These are phyloP conservation scores for Syzygium aromaticum DNA, from an alignment of 345 rosid genomes.

Conservation along the genomic window DNA sequence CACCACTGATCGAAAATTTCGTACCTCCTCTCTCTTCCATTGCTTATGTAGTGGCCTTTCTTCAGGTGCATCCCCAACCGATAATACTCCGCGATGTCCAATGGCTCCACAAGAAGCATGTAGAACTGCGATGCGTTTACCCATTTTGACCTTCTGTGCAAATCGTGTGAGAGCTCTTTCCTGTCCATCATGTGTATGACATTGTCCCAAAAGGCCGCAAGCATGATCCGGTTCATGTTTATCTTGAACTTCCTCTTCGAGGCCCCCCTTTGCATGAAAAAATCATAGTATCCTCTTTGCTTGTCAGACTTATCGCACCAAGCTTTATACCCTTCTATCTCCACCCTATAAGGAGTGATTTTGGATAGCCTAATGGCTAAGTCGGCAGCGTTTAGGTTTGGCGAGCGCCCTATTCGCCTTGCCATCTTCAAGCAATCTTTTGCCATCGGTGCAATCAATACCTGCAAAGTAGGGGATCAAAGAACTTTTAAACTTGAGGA, in stretches of 20 bases:
- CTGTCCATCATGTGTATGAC: conserved; percentile 50
- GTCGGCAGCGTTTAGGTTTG: conserved; percentile 3
- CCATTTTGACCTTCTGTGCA: conserved; percentile 46
- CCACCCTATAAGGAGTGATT: conserved; percentile 5
- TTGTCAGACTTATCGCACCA: neutral
- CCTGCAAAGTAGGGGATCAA: neutral
- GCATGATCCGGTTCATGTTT: conserved; percentile 55
- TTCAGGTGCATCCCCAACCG: conserved; percentile 9
- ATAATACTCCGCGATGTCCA: conserved; percentile 75
- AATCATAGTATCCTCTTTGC: conserved; percentile 38
- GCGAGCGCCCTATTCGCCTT: neutral
- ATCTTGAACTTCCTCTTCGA: conserved; percentile 38
- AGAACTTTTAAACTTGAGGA: neutral
- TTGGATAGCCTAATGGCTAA: conserved; percentile 2
- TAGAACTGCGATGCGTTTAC: conserved; percentile 55
- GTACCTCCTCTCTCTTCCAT: conserved; percentile 65
- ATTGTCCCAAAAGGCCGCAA: conserved; percentile 59
- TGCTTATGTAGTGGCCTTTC: conserved; percentile 37
- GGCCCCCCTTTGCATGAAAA: conserved; percentile 42
- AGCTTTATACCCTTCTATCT: conserved; percentile 11
- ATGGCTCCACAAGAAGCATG: conserved; percentile 74
- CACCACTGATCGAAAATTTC: conserved; percentile 56
- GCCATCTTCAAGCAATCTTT: conserved; percentile 2
- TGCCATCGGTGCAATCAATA: neutral
- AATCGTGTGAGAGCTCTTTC: conserved; percentile 62